phyloP scores from a whole-genome alignment of 148 eudicot species.

The Suaeda aralocaspica region DNA sequence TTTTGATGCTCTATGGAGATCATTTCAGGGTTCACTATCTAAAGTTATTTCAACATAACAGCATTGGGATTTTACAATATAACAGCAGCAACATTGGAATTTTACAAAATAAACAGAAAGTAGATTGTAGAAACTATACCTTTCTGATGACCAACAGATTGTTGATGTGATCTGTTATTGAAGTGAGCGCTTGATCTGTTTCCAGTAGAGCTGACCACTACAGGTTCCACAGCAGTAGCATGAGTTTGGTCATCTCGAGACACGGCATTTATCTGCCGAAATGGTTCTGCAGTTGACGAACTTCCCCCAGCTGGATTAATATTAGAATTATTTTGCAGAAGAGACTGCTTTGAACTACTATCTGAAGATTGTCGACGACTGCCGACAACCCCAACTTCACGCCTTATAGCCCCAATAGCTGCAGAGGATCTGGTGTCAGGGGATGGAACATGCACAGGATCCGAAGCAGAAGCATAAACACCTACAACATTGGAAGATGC shows the following conservation, averaged over 20 bases:
- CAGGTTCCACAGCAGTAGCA: constrained; percentile 42
- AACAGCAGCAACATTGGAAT: background rate
- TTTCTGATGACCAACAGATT: constrained; percentile 61
- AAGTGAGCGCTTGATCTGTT: constrained; percentile 52
- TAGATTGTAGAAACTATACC: constrained; percentile 34
- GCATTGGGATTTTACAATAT: no score
- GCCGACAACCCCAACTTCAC: constrained; percentile 87
- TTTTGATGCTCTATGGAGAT: no score
- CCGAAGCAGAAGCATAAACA: constrained; percentile 80
- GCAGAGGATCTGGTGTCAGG: constrained; percentile 63
- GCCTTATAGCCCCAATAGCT: constrained; percentile 71
- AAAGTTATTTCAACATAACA: background rate
- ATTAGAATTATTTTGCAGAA: constrained; percentile 40
- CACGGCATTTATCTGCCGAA: constrained; percentile 29
- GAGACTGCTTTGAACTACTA: constrained; percentile 40
- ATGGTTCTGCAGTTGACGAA: constrained; percentile 39
- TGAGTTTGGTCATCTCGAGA: constrained; percentile 44
- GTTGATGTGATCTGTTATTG: constrained; percentile 51
- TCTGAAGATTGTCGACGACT: constrained; percentile 62
- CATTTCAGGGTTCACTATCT: background rate
- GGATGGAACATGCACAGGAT: constrained; percentile 95
- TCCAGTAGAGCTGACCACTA: constrained; percentile 29
- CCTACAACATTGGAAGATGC: constrained; percentile 61
- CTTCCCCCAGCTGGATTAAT: constrained; percentile 38
- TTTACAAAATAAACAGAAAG: no score